Base-by-base conservation (phyloP, 1,284 basidiomycete genomes). In the Leccinum subrobustum region DNA sequence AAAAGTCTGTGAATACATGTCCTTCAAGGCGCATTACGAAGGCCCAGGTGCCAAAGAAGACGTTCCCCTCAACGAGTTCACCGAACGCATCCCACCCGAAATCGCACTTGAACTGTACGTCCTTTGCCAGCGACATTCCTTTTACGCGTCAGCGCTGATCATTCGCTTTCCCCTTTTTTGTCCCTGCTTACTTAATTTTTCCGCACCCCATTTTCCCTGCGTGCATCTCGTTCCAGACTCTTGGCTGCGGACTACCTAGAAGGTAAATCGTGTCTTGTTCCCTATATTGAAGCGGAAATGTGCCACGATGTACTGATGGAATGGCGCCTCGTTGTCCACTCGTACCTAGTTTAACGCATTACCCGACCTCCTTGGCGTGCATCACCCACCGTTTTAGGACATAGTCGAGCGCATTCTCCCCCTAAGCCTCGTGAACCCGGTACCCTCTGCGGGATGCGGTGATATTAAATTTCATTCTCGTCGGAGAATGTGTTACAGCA, bases 41-140 rank as follows among this genome's bases (percentile, higher is more conserved):
- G 78, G 79, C 14, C 77, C 76, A 0, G 81, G 79, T 0, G 74
- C 80, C 2, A 89, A 86, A 63, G 87, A 89, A 64, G 89, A 92
- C 51, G 78, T 93, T 20, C 91, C 92, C 1, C 68, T 81, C 2
- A 75, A 80, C 18, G 91, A 94, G 63, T 89, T 93, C 64, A 78
- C 83, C 69, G 90, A 93, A 62, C 81, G 91, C 18, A 83, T 95
- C 60, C 84, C 85, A 1, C 90, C 91, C 2, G 92, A 94, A 73
- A 83, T 95, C 29, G 88, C 89, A 1, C 74, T 95, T 4, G 93
- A 95, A 70, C 73, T 95, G 93, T 95, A 65, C 71, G 91, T 81
- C 12, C 23, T 44, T 56, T 7, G 27, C 57, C 12, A 44, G 1
- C 50, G 7, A 52, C 18, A 20, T 60, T 25, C 60, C 61, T 23